Percentiles rank a stretch among this genome's conserved stretches.
Evolutionary conservation across 352 stramenopile species (phyloP).

Genomic region (Globisporangium okanoganense): DNA sequence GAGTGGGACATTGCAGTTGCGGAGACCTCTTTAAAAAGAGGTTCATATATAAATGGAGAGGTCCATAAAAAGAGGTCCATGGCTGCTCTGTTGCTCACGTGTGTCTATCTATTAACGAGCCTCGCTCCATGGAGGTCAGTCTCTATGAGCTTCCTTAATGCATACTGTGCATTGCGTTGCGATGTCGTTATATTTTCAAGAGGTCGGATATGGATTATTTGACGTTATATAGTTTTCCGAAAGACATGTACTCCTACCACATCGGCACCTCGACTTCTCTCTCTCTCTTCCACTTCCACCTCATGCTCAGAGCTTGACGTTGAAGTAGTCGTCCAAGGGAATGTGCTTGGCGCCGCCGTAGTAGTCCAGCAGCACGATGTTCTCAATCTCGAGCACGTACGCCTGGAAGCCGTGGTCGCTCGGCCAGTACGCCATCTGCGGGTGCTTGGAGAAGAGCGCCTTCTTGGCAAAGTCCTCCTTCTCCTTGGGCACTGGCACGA

Average conservation of each 20-base stretch:
- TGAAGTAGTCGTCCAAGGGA: conserved; percentile 59
- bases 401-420: conserved; percentile 47
- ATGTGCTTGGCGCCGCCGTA: conserved; percentile 72
- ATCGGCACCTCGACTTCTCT: background rate
- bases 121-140: too few species aligned
- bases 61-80: too few species aligned
- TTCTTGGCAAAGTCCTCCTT: conserved; percentile 43
- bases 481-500: conserved; percentile 39
- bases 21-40: too few species aligned
- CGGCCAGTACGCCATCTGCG: conserved; percentile 65
- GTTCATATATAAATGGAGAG: too few species aligned
- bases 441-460: conserved; percentile 74
- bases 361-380: conserved; percentile 66
- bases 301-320: conserved; percentile 25
- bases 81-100: too few species aligned
- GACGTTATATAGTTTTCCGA: background rate
- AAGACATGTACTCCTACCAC: background rate
- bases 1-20: background rate
- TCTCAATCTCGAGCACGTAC: conserved; percentile 52
- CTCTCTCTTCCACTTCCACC: background rate
- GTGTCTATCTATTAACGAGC: too few species aligned
- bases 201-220: too few species aligned
- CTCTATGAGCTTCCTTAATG: too few species aligned
- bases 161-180: too few species aligned
- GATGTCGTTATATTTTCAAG: too few species aligned